Percentiles rank a stretch among this genome's conserved stretches.
Conservation (phyloP, 495 filamentous ascomycete species). For the Penicillium daleae region DNA sequence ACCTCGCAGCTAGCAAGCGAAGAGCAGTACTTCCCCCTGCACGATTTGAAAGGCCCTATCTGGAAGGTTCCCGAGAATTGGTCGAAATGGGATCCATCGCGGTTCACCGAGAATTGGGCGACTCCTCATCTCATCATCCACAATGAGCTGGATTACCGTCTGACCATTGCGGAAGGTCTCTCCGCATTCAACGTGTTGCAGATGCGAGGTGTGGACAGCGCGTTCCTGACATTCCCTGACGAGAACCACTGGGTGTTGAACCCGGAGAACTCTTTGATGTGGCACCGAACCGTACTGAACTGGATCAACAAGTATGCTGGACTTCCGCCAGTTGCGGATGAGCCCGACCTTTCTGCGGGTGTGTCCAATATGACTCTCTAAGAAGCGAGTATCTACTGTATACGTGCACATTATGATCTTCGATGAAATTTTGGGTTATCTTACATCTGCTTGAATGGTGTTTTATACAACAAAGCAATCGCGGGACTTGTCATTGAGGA, state of each 20-base stretch:
- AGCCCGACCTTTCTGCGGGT: slow-evolving; percentile 24
- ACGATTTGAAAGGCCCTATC: slow-evolving; percentile 79
- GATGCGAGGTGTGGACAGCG: slow-evolving; percentile 53
- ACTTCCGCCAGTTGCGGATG: slow-evolving; percentile 39
- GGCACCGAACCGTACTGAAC: slow-evolving; percentile 85
- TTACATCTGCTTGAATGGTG: slow-evolving; percentile 9
- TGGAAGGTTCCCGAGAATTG: slow-evolving; percentile 75
- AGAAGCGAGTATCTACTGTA: background rate
- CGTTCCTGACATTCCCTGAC: slow-evolving; percentile 80
- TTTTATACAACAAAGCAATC: slow-evolving; percentile 20
- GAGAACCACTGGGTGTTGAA: slow-evolving; percentile 89
- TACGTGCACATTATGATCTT: background rate
- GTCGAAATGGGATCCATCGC: slow-evolving; percentile 80
- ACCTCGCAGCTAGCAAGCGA: slow-evolving; percentile 74
- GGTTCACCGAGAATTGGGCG: slow-evolving; percentile 69
- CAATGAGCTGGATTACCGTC: slow-evolving; percentile 86
- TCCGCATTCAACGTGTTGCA: slow-evolving; percentile 90
- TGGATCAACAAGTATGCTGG: slow-evolving; percentile 89
- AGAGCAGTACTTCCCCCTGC: slow-evolving; percentile 86
- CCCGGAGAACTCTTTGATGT: slow-evolving; percentile 86
- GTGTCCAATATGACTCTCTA: slow-evolving; percentile 31
- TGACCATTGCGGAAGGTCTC: slow-evolving; percentile 82
- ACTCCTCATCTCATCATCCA: slow-evolving; percentile 92
- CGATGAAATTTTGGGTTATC: slow-evolving; percentile 6
- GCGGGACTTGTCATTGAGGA: background rate